Evolutionary conservation across 164 flowering plant genomes (phyloP), one percentile per base, ranked within the genome.

Genomic region (Nelumbo lutea): DNA sequence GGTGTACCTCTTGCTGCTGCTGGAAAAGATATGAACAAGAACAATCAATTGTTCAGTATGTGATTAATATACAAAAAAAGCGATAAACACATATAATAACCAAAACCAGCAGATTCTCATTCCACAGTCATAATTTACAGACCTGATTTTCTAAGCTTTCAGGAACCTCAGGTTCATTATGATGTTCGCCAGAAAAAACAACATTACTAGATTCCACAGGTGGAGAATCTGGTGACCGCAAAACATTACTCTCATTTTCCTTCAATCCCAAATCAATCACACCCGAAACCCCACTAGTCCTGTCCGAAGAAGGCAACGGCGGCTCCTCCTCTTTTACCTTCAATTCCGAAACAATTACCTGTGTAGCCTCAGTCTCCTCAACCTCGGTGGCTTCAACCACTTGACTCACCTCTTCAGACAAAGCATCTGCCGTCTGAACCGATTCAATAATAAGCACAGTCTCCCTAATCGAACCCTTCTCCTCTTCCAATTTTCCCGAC

Each of bases 91-190:
- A 9, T 38, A 57, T 14, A 5, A 14, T 45, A 2, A 11, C n/a
- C 1, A 3, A 27, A 70, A 58, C 38, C 11, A 61, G 4, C 14
- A 51, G 51, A 14, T 51, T 2, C 14, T 38, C 6, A 51, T 41
- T 9, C 27, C 38, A 45, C 14, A 9, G 13, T 40, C 47, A 7
- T 7, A 40, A 57, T 15, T 42, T 9, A 59, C 53, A 41, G 46
- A 86, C 89, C 89, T 81, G 81, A 40, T 64, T 70, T 59, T 77
- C 80, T 27, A 79, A 53, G 53, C 55, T 67, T 61, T 72, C 78
- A 47, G 76, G 66, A 69, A 46, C 68, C 57, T 70, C 76, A 63
- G 67, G 48, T 46, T 75, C 76, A 67, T 70, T 58, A 2, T 1
- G 9, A 4, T 5, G 59, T 38, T 70, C 78, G 6, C n/a, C 75